Evolutionary conservation across 1,139 yeast genomes (phyloP).

Genomic region (Taiozyma sp.): DNA sequence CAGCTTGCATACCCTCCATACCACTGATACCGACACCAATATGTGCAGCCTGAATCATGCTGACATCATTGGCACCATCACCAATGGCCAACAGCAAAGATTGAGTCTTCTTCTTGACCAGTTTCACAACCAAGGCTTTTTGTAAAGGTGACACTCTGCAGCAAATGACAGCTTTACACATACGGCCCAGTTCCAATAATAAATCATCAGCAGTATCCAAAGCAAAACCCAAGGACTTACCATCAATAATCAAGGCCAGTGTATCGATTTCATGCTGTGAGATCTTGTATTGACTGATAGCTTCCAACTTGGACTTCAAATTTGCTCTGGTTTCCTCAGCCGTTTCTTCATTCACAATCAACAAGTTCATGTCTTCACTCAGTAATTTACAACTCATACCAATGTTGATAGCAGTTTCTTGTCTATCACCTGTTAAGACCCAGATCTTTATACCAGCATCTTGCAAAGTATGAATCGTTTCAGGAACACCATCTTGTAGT

Average conservation of each 20-base stretch:
- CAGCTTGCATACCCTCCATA: constrained; percentile 99
- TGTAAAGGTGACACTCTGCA: constrained; percentile 98
- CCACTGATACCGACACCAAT: constrained; percentile 99
- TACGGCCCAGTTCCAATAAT: constrained; percentile 71
- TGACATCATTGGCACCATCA: constrained; percentile 98
- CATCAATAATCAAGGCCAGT: constrained; percentile 89
- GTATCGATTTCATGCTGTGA: constrained; percentile 70
- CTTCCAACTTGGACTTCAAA: constrained; percentile 67
- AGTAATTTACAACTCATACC: constrained; percentile 96
- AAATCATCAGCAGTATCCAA: constrained; percentile 79
- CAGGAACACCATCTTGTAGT: constrained; percentile 97
- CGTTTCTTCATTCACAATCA: constrained; percentile 82
- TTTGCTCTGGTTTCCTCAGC: constrained; percentile 70
- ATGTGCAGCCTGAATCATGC: constrained; percentile 99
- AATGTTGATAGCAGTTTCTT: constrained; percentile 98
- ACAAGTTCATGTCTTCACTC: constrained; percentile 92
- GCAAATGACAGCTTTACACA: constrained; percentile 93
- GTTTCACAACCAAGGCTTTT: constrained; percentile 90
- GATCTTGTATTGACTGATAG: constrained; percentile 61
- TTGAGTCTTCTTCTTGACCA: constrained; percentile 77
- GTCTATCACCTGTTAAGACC: constrained; percentile 98
- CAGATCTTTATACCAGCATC: constrained; percentile 95
- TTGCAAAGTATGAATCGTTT: constrained; percentile 89
- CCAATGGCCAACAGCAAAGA: constrained; percentile 89
- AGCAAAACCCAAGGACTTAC: constrained; percentile 82